Base-by-base conservation (phyloP, 2,329 filamentous ascomycete species). In the Epichloe aotearoae region DNA sequence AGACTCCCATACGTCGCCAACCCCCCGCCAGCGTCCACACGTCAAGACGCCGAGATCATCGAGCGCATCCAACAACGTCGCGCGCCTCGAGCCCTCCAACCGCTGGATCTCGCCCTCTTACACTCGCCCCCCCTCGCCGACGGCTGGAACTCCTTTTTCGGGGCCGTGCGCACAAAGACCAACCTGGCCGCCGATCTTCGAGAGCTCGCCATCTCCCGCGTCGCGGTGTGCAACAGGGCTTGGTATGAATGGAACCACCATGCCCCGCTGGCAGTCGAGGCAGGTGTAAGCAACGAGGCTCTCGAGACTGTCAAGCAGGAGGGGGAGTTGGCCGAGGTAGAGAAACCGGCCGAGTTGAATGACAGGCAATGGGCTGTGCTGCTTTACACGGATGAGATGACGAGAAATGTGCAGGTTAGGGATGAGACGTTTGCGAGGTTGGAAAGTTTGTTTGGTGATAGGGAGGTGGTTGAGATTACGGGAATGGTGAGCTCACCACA, bases 201-300 rank as follows among this genome's bases (percentile, higher is more conserved):
- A 57, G 88, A 95, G 71, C 73, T 90, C 17, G 83, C 86, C 56
- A 90, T 95, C 58, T 88, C 81, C 60, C 78, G 88, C 46, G 85
- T 94, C 14, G 88, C 88, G 12, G 82, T 84, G 15, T 76, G 88
- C 59, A 95, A 94, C 67, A 67, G 75, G 17, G 88, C 88, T 2
- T 88, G 84, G 81, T 94, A 89, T 66, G 88, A 95, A 66, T 94
- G 86, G 88, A 77, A 71, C 37, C 79, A 87, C 50, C 88, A 95
- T 63, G 82, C 82, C 15, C 87, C 87, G 1, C 72, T 91, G 14
- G 75, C 76, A 4, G 69, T 73, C 8, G 69, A 69, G 19, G 82
- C 75, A 0, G 82, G 82, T 5, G 74, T 87, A 5, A 66, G 69
- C 17, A 66, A 73, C 34, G 72, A 69, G 15, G 74, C 70, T 7